Evolutionary conservation across 768 basidiomycete genomes (phyloP).

Genomic region (Mycena latifolia): DNA sequence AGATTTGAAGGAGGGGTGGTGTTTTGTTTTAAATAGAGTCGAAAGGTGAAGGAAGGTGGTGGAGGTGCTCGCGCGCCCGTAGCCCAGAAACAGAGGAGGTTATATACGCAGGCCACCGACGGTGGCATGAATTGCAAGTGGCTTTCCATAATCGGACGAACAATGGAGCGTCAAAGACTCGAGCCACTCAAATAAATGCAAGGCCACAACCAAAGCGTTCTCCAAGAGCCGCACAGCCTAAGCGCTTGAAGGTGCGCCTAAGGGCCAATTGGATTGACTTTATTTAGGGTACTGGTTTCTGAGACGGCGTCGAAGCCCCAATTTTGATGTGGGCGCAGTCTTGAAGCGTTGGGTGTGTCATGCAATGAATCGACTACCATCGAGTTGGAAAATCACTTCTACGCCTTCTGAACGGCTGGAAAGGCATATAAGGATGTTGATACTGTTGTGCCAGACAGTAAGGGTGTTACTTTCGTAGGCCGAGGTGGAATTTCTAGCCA

Average conservation of each 20-base stretch:
- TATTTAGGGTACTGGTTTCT: too few species aligned
- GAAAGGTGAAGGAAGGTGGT: slow-evolving; percentile 1
- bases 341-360: too few species aligned
- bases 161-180: slow-evolving; percentile 14
- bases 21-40: slow-evolving; percentile 8
- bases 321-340: too few species aligned
- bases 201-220: slow-evolving; percentile 5
- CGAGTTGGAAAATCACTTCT: too few species aligned
- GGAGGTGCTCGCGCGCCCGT: not conserved
- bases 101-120: slow-evolving; percentile 11
- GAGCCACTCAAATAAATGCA: not conserved
- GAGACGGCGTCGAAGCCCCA: too few species aligned
- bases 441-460: too few species aligned
- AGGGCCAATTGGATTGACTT: not conserved
- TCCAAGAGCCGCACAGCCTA: too few species aligned
- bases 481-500: too few species aligned
- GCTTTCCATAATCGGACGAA: slow-evolving; percentile 14
- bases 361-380: too few species aligned
- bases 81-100: not conserved
- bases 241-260: not conserved
- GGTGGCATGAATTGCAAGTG: slow-evolving; percentile 12
- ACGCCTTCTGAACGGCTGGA: too few species aligned
- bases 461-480: too few species aligned
- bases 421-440: too few species aligned
- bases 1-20: not conserved